Evolutionary conservation across 225 moss, liverwort and hornwort species (phyloP).

Genomic region (Neckera pumila): DNA sequence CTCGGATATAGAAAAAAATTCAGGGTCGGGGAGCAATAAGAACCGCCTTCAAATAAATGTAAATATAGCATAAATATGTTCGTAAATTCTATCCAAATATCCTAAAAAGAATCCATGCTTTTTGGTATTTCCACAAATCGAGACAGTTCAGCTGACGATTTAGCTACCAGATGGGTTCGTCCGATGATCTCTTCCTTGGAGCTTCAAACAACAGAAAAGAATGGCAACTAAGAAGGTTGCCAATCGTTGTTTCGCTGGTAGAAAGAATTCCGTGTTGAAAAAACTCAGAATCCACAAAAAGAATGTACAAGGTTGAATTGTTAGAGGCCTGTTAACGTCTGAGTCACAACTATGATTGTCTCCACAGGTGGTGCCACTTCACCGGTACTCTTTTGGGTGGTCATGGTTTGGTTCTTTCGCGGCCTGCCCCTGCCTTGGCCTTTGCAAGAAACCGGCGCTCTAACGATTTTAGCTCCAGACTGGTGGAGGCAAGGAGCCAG

Average conservation of each 20-base stretch:
- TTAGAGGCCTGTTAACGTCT: not conserved
- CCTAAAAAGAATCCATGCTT: not conserved
- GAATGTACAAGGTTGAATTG: not conserved
- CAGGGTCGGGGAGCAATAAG: not conserved
- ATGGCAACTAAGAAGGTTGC: not conserved
- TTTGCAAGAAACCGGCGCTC: slow-evolving; percentile 7
- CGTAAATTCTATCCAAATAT: not conserved
- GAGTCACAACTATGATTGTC: not conserved
- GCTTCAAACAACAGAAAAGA: not conserved
- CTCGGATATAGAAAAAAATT: not conserved
- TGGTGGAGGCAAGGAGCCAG: slow-evolving; percentile 36
- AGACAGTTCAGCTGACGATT: not conserved
- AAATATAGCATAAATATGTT: not conserved
- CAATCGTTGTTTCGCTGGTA: not conserved
- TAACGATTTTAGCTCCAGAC: slow-evolving; percentile 38
- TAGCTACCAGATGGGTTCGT: not conserved
- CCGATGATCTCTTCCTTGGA: not conserved
- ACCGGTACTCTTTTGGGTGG: not conserved
- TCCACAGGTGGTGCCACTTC: not conserved
- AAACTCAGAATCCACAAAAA: not conserved
- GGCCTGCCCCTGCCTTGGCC: slow-evolving; percentile 1
- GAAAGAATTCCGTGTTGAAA: not conserved
- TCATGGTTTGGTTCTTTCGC: not conserved
- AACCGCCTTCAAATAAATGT: not conserved
- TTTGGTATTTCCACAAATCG: not conserved